A percentile compares a stretch with the other conserved stretches of the same genome.
phyloP scores from a whole-genome alignment of 495 filamentous ascomycete species.

The Penicillium crystallinum region DNA sequence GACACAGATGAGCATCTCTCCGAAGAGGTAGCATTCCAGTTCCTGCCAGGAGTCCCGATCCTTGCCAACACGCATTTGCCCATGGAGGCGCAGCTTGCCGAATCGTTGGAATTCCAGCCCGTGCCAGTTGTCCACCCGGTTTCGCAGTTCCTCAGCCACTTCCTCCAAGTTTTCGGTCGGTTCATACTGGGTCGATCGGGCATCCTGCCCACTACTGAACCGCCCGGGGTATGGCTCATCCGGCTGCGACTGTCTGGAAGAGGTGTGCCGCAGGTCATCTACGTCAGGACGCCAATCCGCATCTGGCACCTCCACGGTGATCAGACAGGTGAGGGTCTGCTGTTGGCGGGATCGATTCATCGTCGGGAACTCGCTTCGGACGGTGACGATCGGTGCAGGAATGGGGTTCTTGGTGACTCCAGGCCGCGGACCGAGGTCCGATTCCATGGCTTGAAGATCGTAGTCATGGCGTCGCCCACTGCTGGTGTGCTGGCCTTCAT shows the following conservation, averaged over 20 bases:
- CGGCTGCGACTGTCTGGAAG: slow-evolving; percentile 50
- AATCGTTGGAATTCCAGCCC: slow-evolving; percentile 93
- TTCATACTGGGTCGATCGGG: slow-evolving; percentile 37
- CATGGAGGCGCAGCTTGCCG: slow-evolving; percentile 88
- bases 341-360: slow-evolving; percentile 88
- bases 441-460: slow-evolving; percentile 95
- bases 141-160: slow-evolving; percentile 79
- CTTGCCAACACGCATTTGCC: slow-evolving; percentile 89
- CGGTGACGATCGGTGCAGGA: slow-evolving; percentile 80
- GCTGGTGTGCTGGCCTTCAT: slow-evolving; percentile 50
- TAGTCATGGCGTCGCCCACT: slow-evolving; percentile 77
- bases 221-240: slow-evolving; percentile 37
- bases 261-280: slow-evolving; percentile 69
- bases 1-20: slow-evolving; percentile 99
- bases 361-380: slow-evolving; percentile 95
- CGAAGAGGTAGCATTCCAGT: slow-evolving; percentile 93
- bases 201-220: slow-evolving; percentile 28
- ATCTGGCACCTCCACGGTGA: slow-evolving; percentile 92
- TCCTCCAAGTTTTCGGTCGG: slow-evolving; percentile 67
- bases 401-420: slow-evolving; percentile 81
- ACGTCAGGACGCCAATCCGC: slow-evolving; percentile 85
- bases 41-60: slow-evolving; percentile 98
- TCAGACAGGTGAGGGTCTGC: slow-evolving; percentile 87
- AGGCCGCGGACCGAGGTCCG: slow-evolving; percentile 65
- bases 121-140: slow-evolving; percentile 96